Conservation (phyloP, 495 filamentous ascomycete species). For the Lasiosphaeris hirsuta region DNA sequence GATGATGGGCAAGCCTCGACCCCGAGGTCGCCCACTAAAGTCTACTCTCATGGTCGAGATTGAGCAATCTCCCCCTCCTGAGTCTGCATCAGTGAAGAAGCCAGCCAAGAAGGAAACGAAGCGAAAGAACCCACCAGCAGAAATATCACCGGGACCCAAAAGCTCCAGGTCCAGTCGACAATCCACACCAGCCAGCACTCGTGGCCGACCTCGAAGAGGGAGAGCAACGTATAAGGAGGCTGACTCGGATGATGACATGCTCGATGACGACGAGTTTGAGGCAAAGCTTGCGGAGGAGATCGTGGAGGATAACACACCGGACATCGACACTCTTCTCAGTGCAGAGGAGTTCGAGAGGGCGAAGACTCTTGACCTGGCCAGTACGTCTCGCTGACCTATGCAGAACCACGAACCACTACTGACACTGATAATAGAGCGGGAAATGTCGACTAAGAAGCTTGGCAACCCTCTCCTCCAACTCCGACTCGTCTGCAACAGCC, state of each 20-base stretch:
- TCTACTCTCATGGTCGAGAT: not conserved
- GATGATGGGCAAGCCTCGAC: constrained; percentile 45
- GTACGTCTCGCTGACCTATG: constrained; percentile 39
- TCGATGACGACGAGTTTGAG: constrained; percentile 74
- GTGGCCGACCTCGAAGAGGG: constrained; percentile 37
- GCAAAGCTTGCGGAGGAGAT: constrained; percentile 60
- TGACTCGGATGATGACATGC: constrained; percentile 64
- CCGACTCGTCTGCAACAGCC: constrained; percentile 85
- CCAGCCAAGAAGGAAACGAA: constrained; percentile 37
- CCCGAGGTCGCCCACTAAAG: constrained; percentile 20
- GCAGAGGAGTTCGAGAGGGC: constrained; percentile 64
- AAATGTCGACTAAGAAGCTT: constrained; percentile 87
- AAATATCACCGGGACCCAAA: constrained; percentile 47
- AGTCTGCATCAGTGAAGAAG: constrained; percentile 11
- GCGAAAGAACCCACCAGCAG: constrained; percentile 39
- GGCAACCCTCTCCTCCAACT: constrained; percentile 94
- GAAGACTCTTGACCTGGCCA: constrained; percentile 74
- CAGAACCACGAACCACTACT: not conserved
- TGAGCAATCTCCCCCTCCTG: not conserved
- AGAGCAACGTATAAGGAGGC: constrained; percentile 47
- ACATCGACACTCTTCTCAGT: constrained; percentile 35
- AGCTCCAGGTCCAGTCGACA: constrained; percentile 67
- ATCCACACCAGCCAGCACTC: constrained; percentile 62
- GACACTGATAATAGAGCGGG: constrained; percentile 52
- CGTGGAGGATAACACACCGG: constrained; percentile 53